A percentile compares a stretch with the other conserved stretches of the same genome.
These are phyloP conservation scores for Cryptococcus neoformans DNA, from an alignment of 1,284 basidiomycete species.

Conservation along the genomic window DNA sequence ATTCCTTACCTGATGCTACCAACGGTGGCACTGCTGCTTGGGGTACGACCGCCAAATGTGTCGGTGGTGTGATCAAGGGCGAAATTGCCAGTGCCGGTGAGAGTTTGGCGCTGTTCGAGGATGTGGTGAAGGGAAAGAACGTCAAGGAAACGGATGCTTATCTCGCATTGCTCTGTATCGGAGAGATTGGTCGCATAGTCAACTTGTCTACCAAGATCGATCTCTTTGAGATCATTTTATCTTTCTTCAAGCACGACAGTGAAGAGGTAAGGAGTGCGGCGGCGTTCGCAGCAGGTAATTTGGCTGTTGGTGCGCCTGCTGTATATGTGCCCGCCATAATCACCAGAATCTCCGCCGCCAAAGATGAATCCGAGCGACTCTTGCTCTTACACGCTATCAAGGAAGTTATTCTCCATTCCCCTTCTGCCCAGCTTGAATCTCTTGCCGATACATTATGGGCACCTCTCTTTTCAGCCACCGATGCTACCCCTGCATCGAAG, in stretches of 20 bases:
- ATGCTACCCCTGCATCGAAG: slow-evolving; percentile 33
- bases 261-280: slow-evolving; percentile 85
- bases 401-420: slow-evolving; percentile 89
- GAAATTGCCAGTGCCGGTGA: slow-evolving; percentile 68
- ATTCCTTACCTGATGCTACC: slow-evolving; percentile 37
- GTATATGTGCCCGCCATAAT: slow-evolving; percentile 83
- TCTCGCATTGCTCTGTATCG: slow-evolving; percentile 80
- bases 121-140: slow-evolving; percentile 23
- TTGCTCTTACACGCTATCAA: slow-evolving; percentile 88
- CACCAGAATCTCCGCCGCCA: slow-evolving; percentile 66
- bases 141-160: slow-evolving; percentile 64
- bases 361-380: slow-evolving; percentile 68
- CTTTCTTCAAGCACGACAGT: slow-evolving; percentile 68
- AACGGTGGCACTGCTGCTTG: slow-evolving; percentile 47
- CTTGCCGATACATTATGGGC: slow-evolving; percentile 87
- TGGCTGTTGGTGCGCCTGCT: slow-evolving; percentile 85
- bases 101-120: slow-evolving; percentile 75
- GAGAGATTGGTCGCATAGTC: slow-evolving; percentile 84
- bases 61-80: slow-evolving; percentile 73
- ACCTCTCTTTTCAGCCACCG: slow-evolving; percentile 76
- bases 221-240: slow-evolving; percentile 69
- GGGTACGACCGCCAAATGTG: slow-evolving; percentile 72
- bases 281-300: slow-evolving; percentile 92
- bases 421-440: slow-evolving; percentile 72
- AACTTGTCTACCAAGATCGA: slow-evolving; percentile 76